Evolutionary conservation across 2,329 filamentous ascomycete genomes (phyloP), one percentile per base, ranked within the genome.

Genomic region (Colletotrichum echinochloae): DNA sequence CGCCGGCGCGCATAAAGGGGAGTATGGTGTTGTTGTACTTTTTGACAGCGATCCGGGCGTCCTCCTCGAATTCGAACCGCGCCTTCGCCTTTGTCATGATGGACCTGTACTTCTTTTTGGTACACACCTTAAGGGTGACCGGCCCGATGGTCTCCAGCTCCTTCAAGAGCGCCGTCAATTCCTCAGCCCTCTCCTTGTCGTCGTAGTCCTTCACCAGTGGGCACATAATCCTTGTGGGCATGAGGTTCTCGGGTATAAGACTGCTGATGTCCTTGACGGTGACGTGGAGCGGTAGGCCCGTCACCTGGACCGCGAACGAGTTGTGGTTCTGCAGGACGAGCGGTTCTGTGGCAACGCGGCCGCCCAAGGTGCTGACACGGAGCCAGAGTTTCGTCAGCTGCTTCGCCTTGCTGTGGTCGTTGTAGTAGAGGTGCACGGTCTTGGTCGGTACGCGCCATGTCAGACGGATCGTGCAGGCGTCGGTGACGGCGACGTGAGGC

Each of bases 321-420:
- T 26, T 5, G 5, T 3, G 2, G 3, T 7, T 8, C 11, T 35
- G n/a, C n/a, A 18, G 9, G 1, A 3, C 1, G 9, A 26, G 11
- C n/a, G 11, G 12, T 3, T 5, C 18, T 4, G 2, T 2, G 7
- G 5, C 2, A 1, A 55, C n/a, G 9, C 5, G 11, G 33, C 33
- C 5, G 18, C 30, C 33, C 1, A 37, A 11, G 33, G 18, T 9
- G 12, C 26, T 4, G 3, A 14, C 2, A n/a, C 3, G 11, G 11
- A 18, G 2, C n/a, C n/a, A n/a, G 20, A 9, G 33, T 3, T 6
- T 2, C 6, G 11, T 3, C 20, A 55, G 30, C 12, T 18, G 6
- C 4, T 14, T 1, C 12, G 52, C 33, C n/a, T 23, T 37, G 12
- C 11, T 1, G 20, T 7, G 1, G 6, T 18, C 3, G 3, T 20